A percentile compares a stretch with the other conserved stretches of the same genome.
phyloP scores from a whole-genome alignment of 1,284 basidiomycete species.

The Cryptococcus sp. region DNA sequence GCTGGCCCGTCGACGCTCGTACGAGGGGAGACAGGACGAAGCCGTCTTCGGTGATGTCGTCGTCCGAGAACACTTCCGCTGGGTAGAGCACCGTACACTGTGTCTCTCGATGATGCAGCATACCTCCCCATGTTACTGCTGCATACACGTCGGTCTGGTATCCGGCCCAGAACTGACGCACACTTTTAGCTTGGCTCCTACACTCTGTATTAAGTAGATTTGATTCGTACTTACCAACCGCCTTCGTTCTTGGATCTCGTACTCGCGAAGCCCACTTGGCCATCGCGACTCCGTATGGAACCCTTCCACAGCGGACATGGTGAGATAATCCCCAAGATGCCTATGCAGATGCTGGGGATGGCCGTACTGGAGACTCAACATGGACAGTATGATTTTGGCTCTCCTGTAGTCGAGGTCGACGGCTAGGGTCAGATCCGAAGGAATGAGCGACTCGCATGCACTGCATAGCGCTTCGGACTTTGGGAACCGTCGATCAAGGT shows the following conservation, averaged over 20 bases:
- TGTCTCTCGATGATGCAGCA: slow-evolving; percentile 45
- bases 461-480: slow-evolving; percentile 30
- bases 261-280: slow-evolving; percentile 36
- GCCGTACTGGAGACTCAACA: slow-evolving; percentile 39
- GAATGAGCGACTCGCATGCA: slow-evolving; percentile 26
- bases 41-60: slow-evolving; percentile 37
- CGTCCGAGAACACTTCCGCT: slow-evolving; percentile 38
- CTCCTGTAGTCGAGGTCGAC: slow-evolving; percentile 33
- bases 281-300: slow-evolving; percentile 48
- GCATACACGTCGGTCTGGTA: slow-evolving; percentile 50
- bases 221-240: slow-evolving; percentile 34
- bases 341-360: slow-evolving; percentile 27
- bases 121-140: slow-evolving; percentile 45
- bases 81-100: slow-evolving; percentile 50
- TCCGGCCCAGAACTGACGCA: slow-evolving; percentile 45
- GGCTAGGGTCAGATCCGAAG: slow-evolving; percentile 24
- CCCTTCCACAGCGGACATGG: slow-evolving; percentile 39
- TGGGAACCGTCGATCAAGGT: slow-evolving; percentile 4
- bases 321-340: slow-evolving; percentile 44
- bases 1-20: slow-evolving; percentile 2
- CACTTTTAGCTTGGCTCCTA: background rate
- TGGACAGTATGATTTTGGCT: slow-evolving; percentile 31
- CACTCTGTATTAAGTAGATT: background rate
- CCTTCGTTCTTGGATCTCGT: slow-evolving; percentile 46
- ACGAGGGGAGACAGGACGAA: slow-evolving; percentile 9